Conservation (phyloP, 2,329 filamentous ascomycete genomes). For the Fusarium poae region DNA sequence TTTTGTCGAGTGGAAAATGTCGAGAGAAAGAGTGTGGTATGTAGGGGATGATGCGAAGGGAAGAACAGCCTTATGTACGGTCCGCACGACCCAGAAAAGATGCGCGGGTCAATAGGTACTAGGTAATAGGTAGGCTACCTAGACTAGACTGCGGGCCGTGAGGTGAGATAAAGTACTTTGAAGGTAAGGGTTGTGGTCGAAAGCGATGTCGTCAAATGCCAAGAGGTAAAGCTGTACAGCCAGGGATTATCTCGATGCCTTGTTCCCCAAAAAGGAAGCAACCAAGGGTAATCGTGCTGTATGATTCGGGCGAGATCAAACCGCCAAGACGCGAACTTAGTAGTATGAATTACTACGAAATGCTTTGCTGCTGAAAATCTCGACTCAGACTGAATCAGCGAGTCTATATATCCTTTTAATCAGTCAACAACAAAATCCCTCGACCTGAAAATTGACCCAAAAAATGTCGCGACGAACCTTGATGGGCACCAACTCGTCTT, state of each 20-base stretch:
- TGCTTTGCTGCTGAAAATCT: conserved; percentile 8
- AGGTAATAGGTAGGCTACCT: not conserved
- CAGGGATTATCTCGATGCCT: conserved; percentile 33
- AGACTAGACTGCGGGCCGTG: conserved; percentile 4
- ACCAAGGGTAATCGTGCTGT: conserved; percentile 28
- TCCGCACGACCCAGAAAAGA: conserved; percentile 14
- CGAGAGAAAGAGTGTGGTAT: not conserved
- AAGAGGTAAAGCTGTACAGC: conserved; percentile 31
- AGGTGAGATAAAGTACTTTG: conserved; percentile 13
- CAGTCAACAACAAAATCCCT: not conserved
- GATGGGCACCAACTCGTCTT: conserved; percentile 37
- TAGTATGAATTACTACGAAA: conserved; percentile 7
- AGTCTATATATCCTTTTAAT: conserved; percentile 23
- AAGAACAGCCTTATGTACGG: conserved; percentile 5
- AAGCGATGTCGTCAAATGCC: conserved; percentile 38
- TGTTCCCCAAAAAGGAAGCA: conserved; percentile 41
- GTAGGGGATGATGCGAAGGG: not conserved
- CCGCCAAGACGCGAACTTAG: conserved; percentile 40
- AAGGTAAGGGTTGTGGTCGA: conserved; percentile 7
- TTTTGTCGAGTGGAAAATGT: conserved; percentile 27
- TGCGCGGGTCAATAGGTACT: conserved; percentile 8
- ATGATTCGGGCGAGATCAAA: conserved; percentile 35
- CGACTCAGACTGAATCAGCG: conserved; percentile 12
- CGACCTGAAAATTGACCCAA: not conserved
- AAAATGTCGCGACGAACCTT: conserved; percentile 28